phyloP scores from a whole-genome alignment of 164 flowering plant species.

The Protea cynaroides region DNA sequence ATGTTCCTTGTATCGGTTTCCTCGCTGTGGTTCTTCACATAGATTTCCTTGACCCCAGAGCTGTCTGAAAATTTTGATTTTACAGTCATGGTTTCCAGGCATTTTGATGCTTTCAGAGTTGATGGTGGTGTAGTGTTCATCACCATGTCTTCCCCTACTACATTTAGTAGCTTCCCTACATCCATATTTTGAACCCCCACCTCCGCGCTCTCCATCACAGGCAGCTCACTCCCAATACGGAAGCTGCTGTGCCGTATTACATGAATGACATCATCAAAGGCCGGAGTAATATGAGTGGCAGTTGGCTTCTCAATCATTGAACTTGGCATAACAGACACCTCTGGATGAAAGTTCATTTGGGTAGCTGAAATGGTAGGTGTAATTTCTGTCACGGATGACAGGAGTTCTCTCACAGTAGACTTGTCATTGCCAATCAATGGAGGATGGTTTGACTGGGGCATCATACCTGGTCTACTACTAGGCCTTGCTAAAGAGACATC shows the following conservation, averaged over 20 bases:
- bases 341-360: slow-evolving; percentile 3
- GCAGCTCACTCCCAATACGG: slow-evolving; percentile 73
- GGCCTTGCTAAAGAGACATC: slow-evolving; percentile 23
- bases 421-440: slow-evolving; percentile 56
- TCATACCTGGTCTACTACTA: slow-evolving; percentile 20
- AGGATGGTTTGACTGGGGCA: slow-evolving; percentile 21
- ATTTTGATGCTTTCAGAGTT: slow-evolving; percentile 26
- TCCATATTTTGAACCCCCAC: slow-evolving; percentile 58
- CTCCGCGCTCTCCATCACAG: slow-evolving; percentile 53
- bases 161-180: slow-evolving; percentile 61
- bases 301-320: slow-evolving; percentile 20
- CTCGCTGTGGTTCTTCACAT: slow-evolving; percentile 12
- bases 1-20: neutral
- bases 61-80: slow-evolving; percentile 34
- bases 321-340: neutral
- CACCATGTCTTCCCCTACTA: slow-evolving; percentile 57
- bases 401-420: slow-evolving; percentile 58
- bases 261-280: slow-evolving; percentile 80
- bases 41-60: slow-evolving; percentile 33
- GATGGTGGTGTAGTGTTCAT: slow-evolving; percentile 29
- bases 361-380: slow-evolving; percentile 14
- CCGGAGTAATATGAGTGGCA: slow-evolving; percentile 40
- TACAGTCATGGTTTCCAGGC: slow-evolving; percentile 29
- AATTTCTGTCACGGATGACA: slow-evolving; percentile 37
- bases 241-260: slow-evolving; percentile 84